Percentiles rank a stretch among this genome's conserved stretches.
Conservation (phyloP, 176 grass and related monocot species). For the Ensete ventricosum region DNA sequence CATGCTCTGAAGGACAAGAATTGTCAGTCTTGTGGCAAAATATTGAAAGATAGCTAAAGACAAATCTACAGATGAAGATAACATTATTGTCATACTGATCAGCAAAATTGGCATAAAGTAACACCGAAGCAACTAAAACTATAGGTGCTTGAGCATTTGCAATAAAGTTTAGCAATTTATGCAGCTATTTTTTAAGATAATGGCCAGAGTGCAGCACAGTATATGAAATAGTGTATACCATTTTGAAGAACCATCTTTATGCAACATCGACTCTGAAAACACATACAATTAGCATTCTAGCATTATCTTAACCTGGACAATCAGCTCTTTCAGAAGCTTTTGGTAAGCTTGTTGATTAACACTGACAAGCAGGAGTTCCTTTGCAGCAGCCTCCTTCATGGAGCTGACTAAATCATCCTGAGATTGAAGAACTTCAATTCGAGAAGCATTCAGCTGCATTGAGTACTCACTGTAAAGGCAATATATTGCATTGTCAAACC, state of each 20-base stretch:
- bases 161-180: no score
- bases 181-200: no score
- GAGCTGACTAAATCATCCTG: constrained; percentile 20
- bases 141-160: no score
- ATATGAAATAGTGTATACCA: no score
- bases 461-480: constrained; percentile 14
- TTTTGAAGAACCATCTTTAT: no score
- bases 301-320: constrained; percentile 1
- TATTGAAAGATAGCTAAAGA: not conserved
- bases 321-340: constrained; percentile 4
- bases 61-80: not conserved
- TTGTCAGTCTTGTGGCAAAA: not conserved
- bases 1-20: constrained; percentile 46
- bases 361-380: constrained; percentile 4
- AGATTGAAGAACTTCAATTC: constrained; percentile 17
- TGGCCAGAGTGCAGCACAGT: no score
- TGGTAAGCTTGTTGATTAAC: not conserved
- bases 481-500: not conserved
- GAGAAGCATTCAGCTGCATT: constrained; percentile 21
- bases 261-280: no score
- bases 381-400: constrained; percentile 12
- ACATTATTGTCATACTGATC: not conserved
- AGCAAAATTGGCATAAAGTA: no score
- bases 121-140: no score
- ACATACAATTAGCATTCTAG: not conserved